These are phyloP conservation scores for Neofusicoccum kwambonambiense DNA, from an alignment of 2,329 filamentous ascomycete genomes.

Conservation along the genomic window DNA sequence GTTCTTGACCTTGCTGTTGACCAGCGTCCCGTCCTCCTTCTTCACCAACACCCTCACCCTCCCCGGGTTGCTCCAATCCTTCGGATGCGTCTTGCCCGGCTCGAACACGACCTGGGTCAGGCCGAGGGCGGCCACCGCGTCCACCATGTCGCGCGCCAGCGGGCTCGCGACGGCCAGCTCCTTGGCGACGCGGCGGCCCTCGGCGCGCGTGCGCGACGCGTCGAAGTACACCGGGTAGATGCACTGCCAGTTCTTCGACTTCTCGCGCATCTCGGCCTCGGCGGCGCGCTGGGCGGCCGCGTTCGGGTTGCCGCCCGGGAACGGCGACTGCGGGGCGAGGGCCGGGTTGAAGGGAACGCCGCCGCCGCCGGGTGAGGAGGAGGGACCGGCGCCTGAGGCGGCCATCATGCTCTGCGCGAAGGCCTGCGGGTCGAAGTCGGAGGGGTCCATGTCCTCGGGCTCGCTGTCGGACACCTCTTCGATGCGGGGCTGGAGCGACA, in stretches of 20 bases:
- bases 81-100: conserved; percentile 87
- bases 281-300: conserved; percentile 34
- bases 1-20: conserved; percentile 60
- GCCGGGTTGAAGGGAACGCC: conserved; percentile 24
- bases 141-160: conserved; percentile 82
- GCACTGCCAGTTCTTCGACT: conserved; percentile 76
- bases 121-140: conserved; percentile 73
- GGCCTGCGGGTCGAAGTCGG: conserved; percentile 73
- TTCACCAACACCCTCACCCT: conserved; percentile 77
- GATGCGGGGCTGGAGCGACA: conserved; percentile 78
- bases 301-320: conserved; percentile 20
- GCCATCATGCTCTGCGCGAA: conserved; percentile 56
- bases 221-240: conserved; percentile 98
- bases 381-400: background rate
- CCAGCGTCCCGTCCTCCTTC: conserved; percentile 57
- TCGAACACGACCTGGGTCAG: conserved; percentile 73
- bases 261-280: conserved; percentile 49
- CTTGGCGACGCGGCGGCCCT: conserved; percentile 76
- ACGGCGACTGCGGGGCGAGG: conserved; percentile 32
- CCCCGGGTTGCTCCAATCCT: conserved; percentile 97
- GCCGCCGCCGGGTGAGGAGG: background rate
- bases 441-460: conserved; percentile 68
- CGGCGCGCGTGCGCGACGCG: conserved; percentile 66
- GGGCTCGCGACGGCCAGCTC: conserved; percentile 78
- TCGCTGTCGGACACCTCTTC: conserved; percentile 90